phyloP scores from a whole-genome alignment of 305 asterid genomes.

The Solanum hybrid region DNA sequence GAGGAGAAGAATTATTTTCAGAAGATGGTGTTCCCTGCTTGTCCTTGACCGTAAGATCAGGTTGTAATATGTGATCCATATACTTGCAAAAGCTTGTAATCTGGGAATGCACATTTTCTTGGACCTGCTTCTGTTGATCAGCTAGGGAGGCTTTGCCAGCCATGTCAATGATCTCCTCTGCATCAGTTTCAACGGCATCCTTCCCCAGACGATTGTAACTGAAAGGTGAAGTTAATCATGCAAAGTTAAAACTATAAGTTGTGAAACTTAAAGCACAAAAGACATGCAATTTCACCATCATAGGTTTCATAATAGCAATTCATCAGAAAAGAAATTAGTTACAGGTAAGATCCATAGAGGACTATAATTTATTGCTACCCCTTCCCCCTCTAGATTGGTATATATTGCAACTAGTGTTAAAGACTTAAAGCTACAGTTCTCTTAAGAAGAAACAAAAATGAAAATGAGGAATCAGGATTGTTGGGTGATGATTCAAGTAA shows the following conservation, averaged over 20 bases:
- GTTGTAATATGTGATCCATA: conserved; percentile 72
- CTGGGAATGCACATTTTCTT: conserved; percentile 80
- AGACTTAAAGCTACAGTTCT: not conserved
- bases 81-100: conserved; percentile 37
- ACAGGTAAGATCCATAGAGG: not conserved
- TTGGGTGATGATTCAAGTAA: not conserved
- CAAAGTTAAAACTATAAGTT: conserved; percentile 10
- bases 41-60: conserved; percentile 26
- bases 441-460: not conserved
- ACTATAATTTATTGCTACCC: not conserved
- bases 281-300: not conserved
- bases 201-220: conserved; percentile 75
- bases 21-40: conserved; percentile 21
- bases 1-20: conserved; percentile 33
- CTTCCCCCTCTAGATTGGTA: not conserved
- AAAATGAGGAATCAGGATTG: not conserved
- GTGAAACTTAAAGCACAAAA: not conserved
- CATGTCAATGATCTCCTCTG: conserved; percentile 78
- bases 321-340: not conserved
- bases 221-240: conserved; percentile 16
- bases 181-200: conserved; percentile 75
- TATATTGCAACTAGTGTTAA: not conserved
- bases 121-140: conserved; percentile 83
- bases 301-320: not conserved
- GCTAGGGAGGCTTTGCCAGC: conserved; percentile 53